These are phyloP conservation scores for Ehretia macrophylla DNA, from an alignment of 257 asterid species.

Conservation along the genomic window DNA sequence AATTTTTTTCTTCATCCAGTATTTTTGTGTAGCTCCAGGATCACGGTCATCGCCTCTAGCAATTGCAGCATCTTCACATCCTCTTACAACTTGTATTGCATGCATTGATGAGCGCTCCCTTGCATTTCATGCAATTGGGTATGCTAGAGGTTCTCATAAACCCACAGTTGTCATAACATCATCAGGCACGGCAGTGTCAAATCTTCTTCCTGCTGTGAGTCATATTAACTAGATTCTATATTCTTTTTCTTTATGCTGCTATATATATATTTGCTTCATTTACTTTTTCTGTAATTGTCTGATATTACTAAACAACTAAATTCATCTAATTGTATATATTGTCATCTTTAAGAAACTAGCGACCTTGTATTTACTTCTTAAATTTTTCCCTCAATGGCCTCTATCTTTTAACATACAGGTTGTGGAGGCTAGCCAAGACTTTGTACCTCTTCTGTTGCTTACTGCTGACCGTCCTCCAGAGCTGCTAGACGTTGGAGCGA, in stretches of 20 bases:
- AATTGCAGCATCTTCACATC: constrained; percentile 94
- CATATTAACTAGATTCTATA: constrained; percentile 4
- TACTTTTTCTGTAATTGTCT: not conserved
- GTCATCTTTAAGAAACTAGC: too few species aligned
- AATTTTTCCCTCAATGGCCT: not conserved
- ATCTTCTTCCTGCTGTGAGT: constrained; percentile 98
- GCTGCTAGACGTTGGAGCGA: constrained; percentile 89
- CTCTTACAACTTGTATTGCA: constrained; percentile 73
- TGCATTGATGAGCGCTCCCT: constrained; percentile 96
- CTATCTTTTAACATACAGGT: constrained; percentile 44
- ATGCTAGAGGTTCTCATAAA: constrained; percentile 79
- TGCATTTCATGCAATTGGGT: constrained; percentile 96
- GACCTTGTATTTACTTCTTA: not conserved
- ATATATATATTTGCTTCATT: not conserved
- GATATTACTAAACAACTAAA: too few species aligned
- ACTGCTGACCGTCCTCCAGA: constrained; percentile 99
- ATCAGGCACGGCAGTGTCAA: constrained; percentile 97
- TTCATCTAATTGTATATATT: too few species aligned
- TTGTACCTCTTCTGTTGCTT: constrained; percentile 78
- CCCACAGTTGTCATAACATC: constrained; percentile 92
- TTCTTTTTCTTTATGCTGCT: not conserved
- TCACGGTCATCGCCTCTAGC: constrained; percentile 95
- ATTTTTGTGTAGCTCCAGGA: constrained; percentile 97
- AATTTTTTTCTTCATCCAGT: constrained; percentile 51
- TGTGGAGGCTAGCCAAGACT: constrained; percentile 96